phyloP scores from a whole-genome alignment of 306 rosid species.

The Sicyos baderoa region DNA sequence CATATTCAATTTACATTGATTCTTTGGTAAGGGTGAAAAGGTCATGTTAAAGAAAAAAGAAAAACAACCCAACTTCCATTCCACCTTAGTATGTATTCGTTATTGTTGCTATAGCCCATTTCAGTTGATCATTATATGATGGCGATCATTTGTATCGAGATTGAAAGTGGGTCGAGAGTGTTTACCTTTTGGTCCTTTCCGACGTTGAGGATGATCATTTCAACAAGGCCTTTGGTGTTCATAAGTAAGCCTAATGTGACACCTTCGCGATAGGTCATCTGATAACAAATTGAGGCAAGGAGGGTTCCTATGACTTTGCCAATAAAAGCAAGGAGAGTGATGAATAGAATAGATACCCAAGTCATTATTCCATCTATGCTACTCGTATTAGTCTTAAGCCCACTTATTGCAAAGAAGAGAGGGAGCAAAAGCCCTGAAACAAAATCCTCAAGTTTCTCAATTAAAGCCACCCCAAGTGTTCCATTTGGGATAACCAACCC shows the following conservation, averaged over 20 bases:
- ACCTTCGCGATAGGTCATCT: conserved; percentile 61
- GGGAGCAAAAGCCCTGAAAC: conserved; percentile 86
- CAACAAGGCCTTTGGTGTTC: conserved; percentile 93
- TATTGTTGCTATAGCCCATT: neutral
- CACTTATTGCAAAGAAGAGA: conserved; percentile 83
- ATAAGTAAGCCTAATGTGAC: conserved; percentile 68
- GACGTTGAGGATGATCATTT: conserved; percentile 76
- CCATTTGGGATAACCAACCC: conserved; percentile 83
- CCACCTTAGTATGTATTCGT: neutral
- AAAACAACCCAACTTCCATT: neutral
- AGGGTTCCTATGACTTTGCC: conserved; percentile 74
- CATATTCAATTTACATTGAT: conserved; percentile 16
- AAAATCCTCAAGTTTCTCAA: conserved; percentile 92
- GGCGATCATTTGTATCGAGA: neutral
- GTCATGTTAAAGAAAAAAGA: neutral
- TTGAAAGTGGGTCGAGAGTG: neutral
- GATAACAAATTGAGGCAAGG: conserved; percentile 39
- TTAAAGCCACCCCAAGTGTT: conserved; percentile 67
- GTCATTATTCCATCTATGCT: conserved; percentile 30
- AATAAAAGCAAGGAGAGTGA: conserved; percentile 49
- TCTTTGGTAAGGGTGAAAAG: neutral
- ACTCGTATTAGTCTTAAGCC: conserved; percentile 54
- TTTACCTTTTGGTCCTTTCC: conserved; percentile 72
- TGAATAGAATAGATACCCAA: conserved; percentile 45
- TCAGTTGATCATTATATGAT: neutral